Conservation (phyloP, 164 flowering plant genomes). For the Stephania cephalantha region DNA sequence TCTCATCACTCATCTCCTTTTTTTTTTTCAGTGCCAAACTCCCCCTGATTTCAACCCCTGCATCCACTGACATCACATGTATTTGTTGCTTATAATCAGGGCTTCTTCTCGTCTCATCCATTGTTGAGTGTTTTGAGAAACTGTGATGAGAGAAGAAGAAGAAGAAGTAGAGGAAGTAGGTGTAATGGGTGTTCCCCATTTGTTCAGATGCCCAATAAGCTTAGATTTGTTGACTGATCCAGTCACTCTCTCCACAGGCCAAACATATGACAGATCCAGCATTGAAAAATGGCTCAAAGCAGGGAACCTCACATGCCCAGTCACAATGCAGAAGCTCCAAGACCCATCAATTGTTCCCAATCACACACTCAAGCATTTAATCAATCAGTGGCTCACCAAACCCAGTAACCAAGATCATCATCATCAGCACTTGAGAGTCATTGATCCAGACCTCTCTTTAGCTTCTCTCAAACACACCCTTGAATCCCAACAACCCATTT, state of each 20-base stretch:
- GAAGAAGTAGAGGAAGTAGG: too few species aligned
- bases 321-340: conserved; percentile 78
- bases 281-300: conserved; percentile 63
- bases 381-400: conserved; percentile 45
- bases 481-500: conserved; percentile 24
- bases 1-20: conserved; percentile 1
- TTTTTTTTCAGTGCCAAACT: neutral
- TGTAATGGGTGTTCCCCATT: conserved; percentile 38
- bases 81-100: too few species aligned
- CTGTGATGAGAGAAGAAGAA: conserved; percentile 29
- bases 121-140: neutral
- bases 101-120: too few species aligned
- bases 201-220: conserved; percentile 69
- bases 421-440: conserved; percentile 6
- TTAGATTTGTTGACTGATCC: conserved; percentile 73
- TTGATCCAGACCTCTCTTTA: conserved; percentile 23
- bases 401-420: conserved; percentile 11
- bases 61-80: too few species aligned
- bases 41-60: neutral
- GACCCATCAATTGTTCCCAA: conserved; percentile 64
- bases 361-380: conserved; percentile 64
- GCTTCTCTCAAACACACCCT: conserved; percentile 32
- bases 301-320: conserved; percentile 75
- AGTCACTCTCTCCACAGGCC: conserved; percentile 73
- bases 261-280: conserved; percentile 67